Base-by-base conservation (phyloP, 2,329 filamentous ascomycete species). In the Calonectria leucothoes region DNA sequence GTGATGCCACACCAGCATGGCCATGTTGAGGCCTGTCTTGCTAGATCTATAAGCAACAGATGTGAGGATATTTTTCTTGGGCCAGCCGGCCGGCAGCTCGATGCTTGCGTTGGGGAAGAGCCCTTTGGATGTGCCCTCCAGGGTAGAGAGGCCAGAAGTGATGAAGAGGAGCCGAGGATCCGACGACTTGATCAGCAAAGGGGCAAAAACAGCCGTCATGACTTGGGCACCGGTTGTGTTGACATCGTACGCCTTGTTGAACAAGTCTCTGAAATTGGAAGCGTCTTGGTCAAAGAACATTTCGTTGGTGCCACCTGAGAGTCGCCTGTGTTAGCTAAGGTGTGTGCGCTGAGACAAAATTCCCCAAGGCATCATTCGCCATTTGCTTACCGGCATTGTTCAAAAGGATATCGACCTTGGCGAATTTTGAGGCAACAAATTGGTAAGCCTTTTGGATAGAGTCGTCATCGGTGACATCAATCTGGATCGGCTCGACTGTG, bases 311-410 rank as follows among this genome's bases (percentile, higher is more conserved):
- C 82, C 86, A 31, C 88, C 86, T 86, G n/a, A 1, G 70, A 48
- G 6, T 27, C 20, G 17, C n/a, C n/a, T 20, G 31, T 49, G 55
- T 75, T 31, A 66, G 35, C 11, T 4, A 7, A 52, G 17, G 2
- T 20, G 15, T 10, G 3, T n/a, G n/a, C n/a, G n/a, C n/a, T n/a
- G n/a, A n/a, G 3, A 2, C 39, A 33, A 37, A n/a, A 1, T 17
- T 14, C 39, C 33, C 2, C 0, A 14, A 3, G 1, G 7, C 12
- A 5, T 25, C 7, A 79, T 14, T n/a, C n/a, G n/a, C n/a, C n/a
- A n/a, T n/a, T n/a, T n/a, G n/a, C n/a, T n/a, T 81, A 86, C 89
- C 90, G 0, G 88, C 91, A 68, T 92, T 92, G 82, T 92, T 92
- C 71, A 92, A 80, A 0, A 92, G 84, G 2, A 84, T 81, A 64